Evolutionary conservation across 345 rosid genomes (phyloP).

Genomic region (Populus davidiana): DNA sequence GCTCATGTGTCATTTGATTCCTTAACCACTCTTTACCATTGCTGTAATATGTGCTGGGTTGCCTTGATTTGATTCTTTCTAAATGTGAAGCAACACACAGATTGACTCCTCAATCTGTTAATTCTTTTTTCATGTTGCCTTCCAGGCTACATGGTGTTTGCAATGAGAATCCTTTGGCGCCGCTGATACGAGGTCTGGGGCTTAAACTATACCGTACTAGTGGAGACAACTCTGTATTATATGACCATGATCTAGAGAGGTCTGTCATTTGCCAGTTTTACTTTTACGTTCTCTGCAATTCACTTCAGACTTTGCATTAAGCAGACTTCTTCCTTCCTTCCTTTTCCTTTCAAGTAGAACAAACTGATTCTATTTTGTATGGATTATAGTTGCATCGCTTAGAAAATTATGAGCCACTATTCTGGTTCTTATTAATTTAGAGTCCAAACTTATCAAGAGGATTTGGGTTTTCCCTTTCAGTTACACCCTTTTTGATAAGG

Average conservation of each 20-base stretch:
- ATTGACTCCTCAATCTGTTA: neutral
- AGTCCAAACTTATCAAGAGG: conserved; percentile 16
- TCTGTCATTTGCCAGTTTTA: conserved; percentile 19
- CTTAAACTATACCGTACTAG: conserved; percentile 81
- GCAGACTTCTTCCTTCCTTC: neutral
- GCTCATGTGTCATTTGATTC: neutral
- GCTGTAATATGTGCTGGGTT: neutral
- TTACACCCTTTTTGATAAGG: conserved; percentile 60
- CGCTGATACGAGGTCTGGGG: conserved; percentile 66
- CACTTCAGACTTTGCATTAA: neutral
- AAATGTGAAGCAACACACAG: neutral
- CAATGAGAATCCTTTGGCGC: conserved; percentile 89
- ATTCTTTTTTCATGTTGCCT: neutral
- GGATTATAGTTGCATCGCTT: neutral
- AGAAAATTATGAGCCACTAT: neutral
- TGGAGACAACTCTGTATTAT: conserved; percentile 82
- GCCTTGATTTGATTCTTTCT: neutral
- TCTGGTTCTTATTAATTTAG: neutral
- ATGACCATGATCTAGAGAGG: conserved; percentile 97
- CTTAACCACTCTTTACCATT: neutral
- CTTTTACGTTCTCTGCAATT: conserved; percentile 2
- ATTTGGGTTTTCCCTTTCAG: conserved; percentile 40
- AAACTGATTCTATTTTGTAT: neutral
- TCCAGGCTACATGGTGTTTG: conserved; percentile 92
- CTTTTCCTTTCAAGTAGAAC: neutral